phyloP scores from a whole-genome alignment of 2,329 filamentous ascomycete species.

The Stromatinia cepivora region DNA sequence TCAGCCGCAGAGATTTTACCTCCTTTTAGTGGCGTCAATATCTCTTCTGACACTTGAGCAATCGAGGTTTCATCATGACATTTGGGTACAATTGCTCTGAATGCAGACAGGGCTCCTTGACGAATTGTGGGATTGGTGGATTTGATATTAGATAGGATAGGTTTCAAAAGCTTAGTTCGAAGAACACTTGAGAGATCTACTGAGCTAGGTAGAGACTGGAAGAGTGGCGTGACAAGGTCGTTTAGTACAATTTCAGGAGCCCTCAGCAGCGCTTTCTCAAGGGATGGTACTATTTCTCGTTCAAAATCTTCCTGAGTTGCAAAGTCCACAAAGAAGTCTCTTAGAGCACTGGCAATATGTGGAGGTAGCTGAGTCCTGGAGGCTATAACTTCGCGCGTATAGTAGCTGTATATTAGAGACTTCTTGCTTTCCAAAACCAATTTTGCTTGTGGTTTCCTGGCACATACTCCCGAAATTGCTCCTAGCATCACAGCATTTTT shows the following conservation, averaged over 20 bases:
- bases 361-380: conserved; percentile 70
- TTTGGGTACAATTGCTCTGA: conserved; percentile 65
- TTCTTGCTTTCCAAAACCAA: conserved; percentile 65
- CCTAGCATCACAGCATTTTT: conserved; percentile 79
- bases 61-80: conserved; percentile 60
- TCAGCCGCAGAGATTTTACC: conserved; percentile 84
- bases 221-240: conserved; percentile 72
- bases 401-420: conserved; percentile 76
- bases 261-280: conserved; percentile 87
- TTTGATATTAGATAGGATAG: conserved; percentile 85
- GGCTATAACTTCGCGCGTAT: conserved; percentile 78
- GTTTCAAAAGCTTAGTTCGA: conserved; percentile 73
- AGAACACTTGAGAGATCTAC: conserved; percentile 79
- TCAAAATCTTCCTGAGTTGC: conserved; percentile 71
- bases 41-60: conserved; percentile 71
- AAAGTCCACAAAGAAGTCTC: conserved; percentile 81
- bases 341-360: conserved; percentile 71
- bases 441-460: conserved; percentile 65
- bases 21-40: conserved; percentile 75
- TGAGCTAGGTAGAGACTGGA: conserved; percentile 64
- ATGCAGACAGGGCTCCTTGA: conserved; percentile 71
- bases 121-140: conserved; percentile 82
- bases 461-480: conserved; percentile 82
- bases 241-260: conserved; percentile 87
- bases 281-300: conserved; percentile 71